Evolutionary conservation across 129 eudicot species (phyloP).

Genomic region (Oenanthe sinensis): DNA sequence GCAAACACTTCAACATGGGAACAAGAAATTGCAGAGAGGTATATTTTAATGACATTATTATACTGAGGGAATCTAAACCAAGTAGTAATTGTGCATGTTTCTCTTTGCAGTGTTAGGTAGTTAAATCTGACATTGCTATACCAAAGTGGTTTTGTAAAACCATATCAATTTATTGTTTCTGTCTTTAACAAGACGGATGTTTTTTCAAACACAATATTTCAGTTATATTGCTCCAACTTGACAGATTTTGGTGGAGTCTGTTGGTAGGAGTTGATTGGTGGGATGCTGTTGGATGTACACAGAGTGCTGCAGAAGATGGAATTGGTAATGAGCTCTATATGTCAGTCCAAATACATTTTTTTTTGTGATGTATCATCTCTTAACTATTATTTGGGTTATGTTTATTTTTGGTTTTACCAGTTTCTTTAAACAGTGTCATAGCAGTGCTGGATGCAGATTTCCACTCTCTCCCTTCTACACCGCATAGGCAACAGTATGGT

Average conservation of each 20-base stretch:
- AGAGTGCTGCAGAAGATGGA: slow-evolving; percentile 99
- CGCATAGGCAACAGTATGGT: slow-evolving; percentile 92
- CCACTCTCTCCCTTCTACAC: slow-evolving; percentile 95
- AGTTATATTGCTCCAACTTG: slow-evolving; percentile 12
- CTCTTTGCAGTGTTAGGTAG: not conserved
- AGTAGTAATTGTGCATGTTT: not conserved
- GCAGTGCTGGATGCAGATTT: slow-evolving; percentile 98
- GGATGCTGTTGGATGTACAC: slow-evolving; percentile 99
- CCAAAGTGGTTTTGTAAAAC: not conserved
- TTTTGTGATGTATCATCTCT: not conserved
- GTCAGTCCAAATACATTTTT: slow-evolving; percentile 7
- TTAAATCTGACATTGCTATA: not conserved
- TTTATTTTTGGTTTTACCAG: slow-evolving; percentile 34
- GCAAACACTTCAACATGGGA: slow-evolving; percentile 84
- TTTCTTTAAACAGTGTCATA: slow-evolving; percentile 88
- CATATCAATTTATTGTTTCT: not conserved
- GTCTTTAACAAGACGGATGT: not conserved
- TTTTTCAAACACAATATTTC: slow-evolving; percentile 4
- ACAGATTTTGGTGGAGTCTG: slow-evolving; percentile 99
- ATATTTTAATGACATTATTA: slow-evolving; percentile 15
- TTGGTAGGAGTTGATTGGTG: slow-evolving; percentile 99
- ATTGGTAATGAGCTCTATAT: slow-evolving; percentile 47
- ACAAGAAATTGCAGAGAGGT: slow-evolving; percentile 99
- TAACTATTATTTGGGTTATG: slow-evolving; percentile 8
- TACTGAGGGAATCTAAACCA: not conserved